A percentile compares a stretch with the other conserved stretches of the same genome.
Conservation (phyloP, 495 filamentous ascomycete genomes). For the Parathielavia appendiculata region DNA sequence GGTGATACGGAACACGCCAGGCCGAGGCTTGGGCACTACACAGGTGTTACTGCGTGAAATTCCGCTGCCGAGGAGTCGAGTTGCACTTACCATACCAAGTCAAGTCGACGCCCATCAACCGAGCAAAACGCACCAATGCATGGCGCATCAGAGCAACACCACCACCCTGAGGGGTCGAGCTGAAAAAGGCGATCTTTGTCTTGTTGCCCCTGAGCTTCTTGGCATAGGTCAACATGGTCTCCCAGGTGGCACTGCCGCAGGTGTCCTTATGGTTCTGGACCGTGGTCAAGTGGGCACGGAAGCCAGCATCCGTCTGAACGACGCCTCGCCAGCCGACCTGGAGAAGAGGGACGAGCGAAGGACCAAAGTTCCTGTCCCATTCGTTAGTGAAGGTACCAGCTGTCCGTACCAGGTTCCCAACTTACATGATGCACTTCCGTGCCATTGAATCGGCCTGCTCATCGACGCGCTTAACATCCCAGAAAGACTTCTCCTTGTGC, state of each 20-base stretch:
- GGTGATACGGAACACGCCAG: slow-evolving; percentile 79
- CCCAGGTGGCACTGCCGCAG: slow-evolving; percentile 60
- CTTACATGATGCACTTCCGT: slow-evolving; percentile 68
- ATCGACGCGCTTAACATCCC: slow-evolving; percentile 58
- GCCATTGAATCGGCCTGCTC: slow-evolving; percentile 86
- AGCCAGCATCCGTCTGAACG: slow-evolving; percentile 71
- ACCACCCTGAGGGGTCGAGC: slow-evolving; percentile 78
- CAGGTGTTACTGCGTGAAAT: slow-evolving; percentile 8
- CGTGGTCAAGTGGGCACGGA: slow-evolving; percentile 54
- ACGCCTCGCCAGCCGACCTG: slow-evolving; percentile 67
- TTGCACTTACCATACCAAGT: slow-evolving; percentile 62
- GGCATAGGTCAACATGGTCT: slow-evolving; percentile 62
- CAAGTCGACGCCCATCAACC: slow-evolving; percentile 61
- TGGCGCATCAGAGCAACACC: slow-evolving; percentile 88
- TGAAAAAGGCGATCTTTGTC: slow-evolving; percentile 78
- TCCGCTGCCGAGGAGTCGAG: background rate
- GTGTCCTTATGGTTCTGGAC: slow-evolving; percentile 61
- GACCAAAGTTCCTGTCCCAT: slow-evolving; percentile 63
- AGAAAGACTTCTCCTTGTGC: slow-evolving; percentile 43
- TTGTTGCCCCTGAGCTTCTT: slow-evolving; percentile 60
- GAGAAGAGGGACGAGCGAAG: slow-evolving; percentile 64
- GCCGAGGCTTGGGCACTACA: slow-evolving; percentile 73
- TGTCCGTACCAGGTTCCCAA: background rate
- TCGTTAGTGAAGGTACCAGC: background rate
- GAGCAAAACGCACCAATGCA: slow-evolving; percentile 70